Evolutionary conservation across 2,329 filamentous ascomycete species (phyloP), one percentile per base, ranked within the genome.

Genomic region (Cryphonectria parasitica): DNA sequence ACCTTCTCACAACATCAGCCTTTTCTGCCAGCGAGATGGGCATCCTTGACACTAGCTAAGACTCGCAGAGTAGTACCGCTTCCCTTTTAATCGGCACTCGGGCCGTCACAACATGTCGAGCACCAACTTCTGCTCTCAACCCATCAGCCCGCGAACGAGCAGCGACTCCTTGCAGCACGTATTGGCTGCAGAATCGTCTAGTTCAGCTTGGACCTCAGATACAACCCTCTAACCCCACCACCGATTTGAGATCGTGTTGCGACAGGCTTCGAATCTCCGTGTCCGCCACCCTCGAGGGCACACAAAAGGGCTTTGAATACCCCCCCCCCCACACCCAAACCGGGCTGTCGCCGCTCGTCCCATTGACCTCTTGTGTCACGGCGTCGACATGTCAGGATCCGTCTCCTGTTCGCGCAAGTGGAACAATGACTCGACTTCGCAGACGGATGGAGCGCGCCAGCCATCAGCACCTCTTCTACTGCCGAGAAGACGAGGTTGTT

Each of bases 111-210:
- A 8, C 39, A n/a, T 54, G 45, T 69, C 43, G 2, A 73, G 4
- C 25, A 58, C 45, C 1, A 70, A 69, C 17, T 45, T 61, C 36
- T 66, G 49, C 28, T 69, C 67, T 31, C n/a, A n/a, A n/a, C n/a
- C n/a, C n/a, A n/a, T 56, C 49, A 39, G 52, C 62, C 31, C 71
- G 68, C 22, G 49, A 25, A 72, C 65, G n/a, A 65, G 75, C 71
- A 71, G 75, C 71, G 45, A 34, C 28, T 81, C 76, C 77, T 81
- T 77, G 66, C 81, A 77, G 25, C 77, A 77, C 0, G 74, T 41
- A 41, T 77, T 4, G 80, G 80, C 72, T 80, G 78, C 13, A 82
- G 43, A 69, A 81, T 78, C 3, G 80, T 82, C 64, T 76, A 80
- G 43, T 74, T 73, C 5, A 81, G 72, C 6, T 43, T 61, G 22